Evolutionary conservation across 352 stramenopile genomes (phyloP).

Genomic region (Aphanomyces stellatus): DNA sequence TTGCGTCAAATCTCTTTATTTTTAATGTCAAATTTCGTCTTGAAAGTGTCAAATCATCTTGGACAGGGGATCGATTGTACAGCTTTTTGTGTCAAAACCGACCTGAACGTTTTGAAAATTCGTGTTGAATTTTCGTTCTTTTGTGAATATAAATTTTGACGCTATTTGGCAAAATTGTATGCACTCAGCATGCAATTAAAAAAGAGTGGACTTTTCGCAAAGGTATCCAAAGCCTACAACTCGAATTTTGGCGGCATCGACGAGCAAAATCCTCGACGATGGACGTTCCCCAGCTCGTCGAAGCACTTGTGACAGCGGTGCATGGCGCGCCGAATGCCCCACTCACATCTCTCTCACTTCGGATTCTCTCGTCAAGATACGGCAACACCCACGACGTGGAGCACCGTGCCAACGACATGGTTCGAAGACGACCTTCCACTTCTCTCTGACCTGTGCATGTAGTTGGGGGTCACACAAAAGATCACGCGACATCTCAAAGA

Average conservation of each 20-base stretch:
- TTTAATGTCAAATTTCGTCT: not conserved
- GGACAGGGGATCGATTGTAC: not conserved
- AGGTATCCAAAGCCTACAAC: not conserved
- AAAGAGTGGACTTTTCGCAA: not conserved
- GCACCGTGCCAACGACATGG: constrained; percentile 11
- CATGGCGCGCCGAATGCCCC: constrained; percentile 2
- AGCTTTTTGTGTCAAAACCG: too few relatives aligned
- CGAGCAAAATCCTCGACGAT: not conserved
- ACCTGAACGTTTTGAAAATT: not conserved
- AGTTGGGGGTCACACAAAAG: constrained; percentile 14
- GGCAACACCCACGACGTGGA: not conserved
- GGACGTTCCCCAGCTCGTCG: constrained; percentile 13
- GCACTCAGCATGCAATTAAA: not conserved
- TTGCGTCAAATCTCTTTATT: not conserved
- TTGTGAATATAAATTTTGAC: not conserved
- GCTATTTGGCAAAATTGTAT: not conserved
- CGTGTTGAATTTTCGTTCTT: not conserved
- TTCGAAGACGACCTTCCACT: not conserved
- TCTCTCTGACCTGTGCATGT: not conserved
- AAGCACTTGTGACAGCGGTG: constrained; percentile 1
- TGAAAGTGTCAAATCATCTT: not conserved
- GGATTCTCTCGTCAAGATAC: constrained; percentile 16
- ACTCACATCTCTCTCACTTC: constrained; percentile 14
- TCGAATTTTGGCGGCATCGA: not conserved
- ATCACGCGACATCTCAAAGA: constrained; percentile 12